Evolutionary conservation across 2,329 filamentous ascomycete genomes (phyloP).

Genomic region (Cryphonectria nitschkei): DNA sequence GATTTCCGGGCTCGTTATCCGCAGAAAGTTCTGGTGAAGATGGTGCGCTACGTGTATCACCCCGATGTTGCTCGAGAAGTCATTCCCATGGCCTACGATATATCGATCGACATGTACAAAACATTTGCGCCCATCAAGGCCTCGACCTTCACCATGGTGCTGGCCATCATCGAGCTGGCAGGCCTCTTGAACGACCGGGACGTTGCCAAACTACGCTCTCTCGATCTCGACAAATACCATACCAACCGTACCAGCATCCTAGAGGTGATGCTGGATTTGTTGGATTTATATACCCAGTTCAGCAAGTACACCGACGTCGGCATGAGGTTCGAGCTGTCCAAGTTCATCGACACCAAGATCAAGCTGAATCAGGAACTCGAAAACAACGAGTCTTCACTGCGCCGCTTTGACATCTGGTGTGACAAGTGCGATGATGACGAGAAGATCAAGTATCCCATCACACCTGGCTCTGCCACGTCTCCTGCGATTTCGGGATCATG

Average conservation of each 20-base stretch:
- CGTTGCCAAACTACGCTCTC: slow-evolving; percentile 51
- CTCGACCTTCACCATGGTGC: slow-evolving; percentile 80
- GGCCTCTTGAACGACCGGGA: slow-evolving; percentile 66
- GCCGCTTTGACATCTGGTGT: slow-evolving; percentile 64
- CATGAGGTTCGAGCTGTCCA: slow-evolving; percentile 70
- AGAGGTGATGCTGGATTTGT: slow-evolving; percentile 86
- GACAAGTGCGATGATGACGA: slow-evolving; percentile 51
- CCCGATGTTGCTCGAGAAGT: slow-evolving; percentile 57
- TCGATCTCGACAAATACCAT: slow-evolving; percentile 54
- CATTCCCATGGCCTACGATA: slow-evolving; percentile 73
- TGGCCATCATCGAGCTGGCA: slow-evolving; percentile 81
- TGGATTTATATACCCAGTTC: slow-evolving; percentile 92
- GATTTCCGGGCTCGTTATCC: slow-evolving; percentile 91
- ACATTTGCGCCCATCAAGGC: slow-evolving; percentile 94
- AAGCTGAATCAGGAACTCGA: slow-evolving; percentile 82
- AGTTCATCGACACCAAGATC: slow-evolving; percentile 86
- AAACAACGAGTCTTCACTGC: slow-evolving; percentile 58
- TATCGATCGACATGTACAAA: slow-evolving; percentile 88
- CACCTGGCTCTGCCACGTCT: slow-evolving; percentile 43
- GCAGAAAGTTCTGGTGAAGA: slow-evolving; percentile 82
- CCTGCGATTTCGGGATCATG: slow-evolving; percentile 45
- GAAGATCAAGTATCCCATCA: slow-evolving; percentile 40
- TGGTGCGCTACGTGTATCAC: slow-evolving; percentile 63
- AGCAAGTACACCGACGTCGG: slow-evolving; percentile 75
- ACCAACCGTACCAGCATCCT: slow-evolving; percentile 53